phyloP scores from a whole-genome alignment of 176 grass and related monocot genomes.

The Raddia guianensis region DNA sequence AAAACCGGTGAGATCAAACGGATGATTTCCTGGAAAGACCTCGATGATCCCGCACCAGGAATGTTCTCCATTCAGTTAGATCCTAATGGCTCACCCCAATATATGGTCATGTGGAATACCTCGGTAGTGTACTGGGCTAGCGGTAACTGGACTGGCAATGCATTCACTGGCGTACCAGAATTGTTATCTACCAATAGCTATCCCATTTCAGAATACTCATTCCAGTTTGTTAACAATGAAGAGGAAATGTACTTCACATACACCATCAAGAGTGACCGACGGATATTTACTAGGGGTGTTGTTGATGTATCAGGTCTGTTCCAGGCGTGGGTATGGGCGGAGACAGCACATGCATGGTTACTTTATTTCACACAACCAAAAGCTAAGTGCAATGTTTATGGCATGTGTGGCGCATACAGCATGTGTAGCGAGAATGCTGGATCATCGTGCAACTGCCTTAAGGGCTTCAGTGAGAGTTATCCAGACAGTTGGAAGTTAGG shows the following conservation, averaged over 20 bases:
- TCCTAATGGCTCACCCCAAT: conserved; percentile 31
- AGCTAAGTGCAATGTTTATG: conserved; percentile 15
- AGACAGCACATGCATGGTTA: neutral
- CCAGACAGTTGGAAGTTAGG: conserved; percentile 19
- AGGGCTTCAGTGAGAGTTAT: conserved; percentile 16
- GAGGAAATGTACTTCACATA: conserved; percentile 24
- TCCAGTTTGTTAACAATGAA: conserved; percentile 6
- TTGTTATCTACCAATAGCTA: conserved; percentile 6
- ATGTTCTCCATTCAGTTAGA: conserved; percentile 38
- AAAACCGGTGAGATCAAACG: neutral
- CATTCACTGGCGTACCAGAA: conserved; percentile 33
- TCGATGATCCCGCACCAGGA: conserved; percentile 32
- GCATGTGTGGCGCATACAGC: conserved; percentile 30
- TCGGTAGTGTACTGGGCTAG: neutral
- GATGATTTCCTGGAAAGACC: conserved; percentile 38
- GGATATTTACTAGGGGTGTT: neutral
- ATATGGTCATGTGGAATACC: conserved; percentile 26
- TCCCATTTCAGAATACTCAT: neutral
- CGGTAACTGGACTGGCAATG: conserved; percentile 18
- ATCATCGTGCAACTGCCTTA: conserved; percentile 36
- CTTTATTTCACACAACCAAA: conserved; percentile 25
- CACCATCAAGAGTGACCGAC: neutral
- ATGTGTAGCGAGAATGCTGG: conserved; percentile 18
- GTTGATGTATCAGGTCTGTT: conserved; percentile 4
- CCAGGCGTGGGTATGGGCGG: neutral